Base-by-base conservation (phyloP, 1,139 yeast species). In the Candida sp. region DNA sequence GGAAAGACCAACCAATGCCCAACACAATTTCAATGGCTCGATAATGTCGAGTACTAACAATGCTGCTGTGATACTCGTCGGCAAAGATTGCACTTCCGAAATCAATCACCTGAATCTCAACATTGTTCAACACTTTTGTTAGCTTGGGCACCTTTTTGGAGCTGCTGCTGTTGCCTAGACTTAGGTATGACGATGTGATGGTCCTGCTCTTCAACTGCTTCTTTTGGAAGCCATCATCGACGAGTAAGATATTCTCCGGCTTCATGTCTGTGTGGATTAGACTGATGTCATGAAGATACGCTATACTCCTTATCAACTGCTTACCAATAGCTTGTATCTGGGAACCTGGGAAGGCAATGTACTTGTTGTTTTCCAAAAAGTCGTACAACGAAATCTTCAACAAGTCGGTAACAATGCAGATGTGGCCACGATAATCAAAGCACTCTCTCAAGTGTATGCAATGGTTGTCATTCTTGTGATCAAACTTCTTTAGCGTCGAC, bases 11-110 rank as follows among this genome's bases (percentile, higher is more conserved):
- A 37, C 98, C 98, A 34, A 84, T 80, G 1, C 98, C 98, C 37
- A 96, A 72, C 2, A 94, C 93, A 58, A 96, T 92, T 67, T 96
- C 99, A 0, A 99, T 99, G 0, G 99, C 99, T 51, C 99, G 77
- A 69, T 96, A 96, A 69, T 96, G 99, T 50, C 99, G 79, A 2
- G 99, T 8, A 96, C 97, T 27, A 96, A 86, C 35, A 88, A 85
- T 7, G 96, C 41, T 38, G 26, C 41, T 86, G 72, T 96, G 99
- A 66, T 90, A 93, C 70, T 96, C 99, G 67, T 93, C 96, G 62
- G 90, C 82, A 63, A 94, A 96, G 5, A 96, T 87, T 0, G 99
- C 98, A 49, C 96, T 86, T 22, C 99, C 99, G 69, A 94, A 96
- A 71, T 96, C 99, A 58, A 96, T 96, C 40, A 94, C 83, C 66